Base-by-base conservation (phyloP, 164 flowering plant species). In the Taxillus chinensis region DNA sequence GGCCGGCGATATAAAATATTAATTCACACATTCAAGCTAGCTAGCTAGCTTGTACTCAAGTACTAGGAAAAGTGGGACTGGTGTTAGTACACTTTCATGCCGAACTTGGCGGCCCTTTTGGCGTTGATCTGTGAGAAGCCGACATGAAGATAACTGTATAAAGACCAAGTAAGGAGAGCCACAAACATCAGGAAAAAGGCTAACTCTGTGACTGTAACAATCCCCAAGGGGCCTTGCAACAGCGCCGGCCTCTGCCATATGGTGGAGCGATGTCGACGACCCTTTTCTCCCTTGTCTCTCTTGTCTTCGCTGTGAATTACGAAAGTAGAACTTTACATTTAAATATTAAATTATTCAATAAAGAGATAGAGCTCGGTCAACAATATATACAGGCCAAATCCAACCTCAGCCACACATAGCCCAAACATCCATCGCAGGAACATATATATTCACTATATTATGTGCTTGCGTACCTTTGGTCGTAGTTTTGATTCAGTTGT, bases 161-260 rank as follows among this genome's bases (percentile, higher is more conserved):
- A 75, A 3, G 81, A 80, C 95, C 95, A 90, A 58, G 83, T 49
- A 43, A 83, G 67, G 56, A 90, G 87, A 6, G 82, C 84, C 3
- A 87, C 62, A 62, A 90, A 90, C 87, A 87, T 86, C 54, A 61
- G 6, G 48, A 83, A 71, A 57, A 87, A 78, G 54, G 74, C 64
- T 4, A 87, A 59, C 74, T 90, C 97, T n/a, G 65, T 78, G 58
- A 70, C 56, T 0, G 83, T 71, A 55, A 90, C 87, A 37, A 86
- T 78, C 48, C 97, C 97, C 12, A 90, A 70, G 0, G 98, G 89
- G 0, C 97, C 97, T 68, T 74, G 83, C 56, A 83, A 82, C 0
- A 87, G 64, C 55, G 77, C 60, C 7, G 93, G 87, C 39, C 70
- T 66, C 60, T 72, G 78, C 88, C 82, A 78, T 46, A 42, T 2